Evolutionary conservation across 768 basidiomycete genomes (phyloP), one percentile per base, ranked within the genome.

Genomic region (Lactifluus hygrophoroides): DNA sequence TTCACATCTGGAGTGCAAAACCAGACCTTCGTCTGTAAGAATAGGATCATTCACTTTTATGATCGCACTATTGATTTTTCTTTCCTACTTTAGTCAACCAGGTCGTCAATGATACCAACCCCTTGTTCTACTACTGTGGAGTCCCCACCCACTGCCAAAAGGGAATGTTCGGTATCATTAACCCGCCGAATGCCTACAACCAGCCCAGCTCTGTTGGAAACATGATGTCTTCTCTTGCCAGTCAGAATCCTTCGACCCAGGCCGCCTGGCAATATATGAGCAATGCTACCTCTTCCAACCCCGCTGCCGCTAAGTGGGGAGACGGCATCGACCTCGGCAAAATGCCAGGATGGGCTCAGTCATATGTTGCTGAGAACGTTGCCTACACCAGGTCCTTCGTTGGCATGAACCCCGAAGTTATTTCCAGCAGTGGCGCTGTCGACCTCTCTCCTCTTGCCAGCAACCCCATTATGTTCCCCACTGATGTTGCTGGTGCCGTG

Each of bases 151-250:
- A 92, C 69, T 91, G 90, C 69, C 70, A 81, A 68, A 84, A 87
- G 77, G 90, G 88, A 66, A 91, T 91, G 88, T 91, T 88, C 69
- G 88, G 86, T 73, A 79, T 86, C 73, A 83, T 87, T 65, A 86
- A 87, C 75, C 81, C 83, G 17, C 76, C 79, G 27, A 82, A 74
- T 69, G 77, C 74, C 30, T 68, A 73, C 54, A 73, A 46, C 65
- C 76, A 54, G 69, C 75, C 27, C 58, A 69, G 75, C 11, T 82
- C 83, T 40, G 75, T 85, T 19, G 71, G 73, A 51, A 70, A 68
- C 50, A 80, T 83, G 77, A 81, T 86, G 77, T 69, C 74, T 35
- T 60, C 70, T 21, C 70, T 71, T 64, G 65, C 68, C 45, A n/a
- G 62, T 40, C 67, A 66, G 65, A 65, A 76, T 72, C 76, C 86